Percentiles rank a stretch among this genome's conserved stretches.
Conservation (phyloP, 129 eudicot species). For the Rutidosis leptorrhynchoides region DNA sequence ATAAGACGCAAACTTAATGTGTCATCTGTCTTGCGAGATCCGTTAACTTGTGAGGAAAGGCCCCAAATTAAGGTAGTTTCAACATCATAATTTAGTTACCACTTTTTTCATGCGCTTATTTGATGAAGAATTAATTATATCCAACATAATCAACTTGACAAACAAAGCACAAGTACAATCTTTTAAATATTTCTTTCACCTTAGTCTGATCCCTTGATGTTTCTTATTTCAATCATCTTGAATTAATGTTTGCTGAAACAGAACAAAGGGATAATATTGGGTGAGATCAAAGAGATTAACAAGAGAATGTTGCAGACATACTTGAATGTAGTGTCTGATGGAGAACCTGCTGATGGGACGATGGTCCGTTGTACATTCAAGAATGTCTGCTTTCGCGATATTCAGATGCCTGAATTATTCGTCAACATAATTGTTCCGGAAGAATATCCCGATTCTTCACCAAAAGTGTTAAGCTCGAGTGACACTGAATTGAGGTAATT, state of each 20-base stretch:
- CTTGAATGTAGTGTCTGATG: constrained; percentile 14
- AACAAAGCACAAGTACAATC: background rate
- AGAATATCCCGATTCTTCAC: constrained; percentile 27
- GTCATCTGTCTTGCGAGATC: constrained; percentile 13
- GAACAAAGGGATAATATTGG: constrained; percentile 19
- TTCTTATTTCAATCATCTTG: constrained; percentile 5
- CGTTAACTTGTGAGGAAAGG: background rate
- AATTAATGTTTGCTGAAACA: constrained; percentile 21
- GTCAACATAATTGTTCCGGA: constrained; percentile 43
- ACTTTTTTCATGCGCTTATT: background rate
- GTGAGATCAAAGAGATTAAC: constrained; percentile 39
- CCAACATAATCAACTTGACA: background rate
- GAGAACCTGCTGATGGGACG: constrained; percentile 29
- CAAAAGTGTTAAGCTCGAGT: background rate
- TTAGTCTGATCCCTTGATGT: background rate
- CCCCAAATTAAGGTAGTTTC: constrained; percentile 24
- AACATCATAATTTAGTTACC: background rate
- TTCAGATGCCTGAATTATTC: constrained; percentile 32
- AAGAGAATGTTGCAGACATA: constrained; percentile 30
- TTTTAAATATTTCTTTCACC: background rate
- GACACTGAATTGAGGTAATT: constrained; percentile 14
- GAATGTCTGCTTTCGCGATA: constrained; percentile 19
- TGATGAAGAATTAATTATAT: constrained; percentile 6
- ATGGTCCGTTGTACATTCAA: constrained; percentile 27
- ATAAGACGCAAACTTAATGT: constrained; percentile 2